A percentile compares a stretch with the other conserved stretches of the same genome.
Conservation (phyloP, 352 stramenopile genomes). For the Globisporangium spinosum region DNA sequence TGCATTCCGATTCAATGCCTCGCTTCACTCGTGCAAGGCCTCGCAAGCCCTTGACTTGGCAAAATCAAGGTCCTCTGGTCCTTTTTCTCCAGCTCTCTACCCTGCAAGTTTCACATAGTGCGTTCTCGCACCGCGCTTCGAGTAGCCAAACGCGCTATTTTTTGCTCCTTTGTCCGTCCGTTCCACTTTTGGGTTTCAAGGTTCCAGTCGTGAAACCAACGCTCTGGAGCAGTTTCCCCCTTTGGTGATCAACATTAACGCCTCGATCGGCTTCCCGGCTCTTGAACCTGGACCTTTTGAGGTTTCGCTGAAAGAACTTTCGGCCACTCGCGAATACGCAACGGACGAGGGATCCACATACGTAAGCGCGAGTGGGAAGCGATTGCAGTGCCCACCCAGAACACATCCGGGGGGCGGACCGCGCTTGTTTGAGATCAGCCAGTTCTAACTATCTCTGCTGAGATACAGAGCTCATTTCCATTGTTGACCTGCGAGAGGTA, state of each 20-base stretch:
- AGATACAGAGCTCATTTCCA: slow-evolving; percentile 8
- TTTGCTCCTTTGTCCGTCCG: neutral
- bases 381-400: neutral
- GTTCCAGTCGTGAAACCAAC: neutral
- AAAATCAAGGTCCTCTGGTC: neutral
- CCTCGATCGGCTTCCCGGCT: neutral
- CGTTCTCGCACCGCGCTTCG: neutral
- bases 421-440: neutral
- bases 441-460: neutral
- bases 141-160: slow-evolving; percentile 1
- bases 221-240: neutral
- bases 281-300: neutral
- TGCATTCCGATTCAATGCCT: neutral
- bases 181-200: neutral
- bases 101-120: neutral
- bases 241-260: neutral
- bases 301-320: neutral
- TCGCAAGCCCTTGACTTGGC: neutral
- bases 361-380: neutral
- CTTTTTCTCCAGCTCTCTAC: neutral
- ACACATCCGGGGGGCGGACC: neutral
- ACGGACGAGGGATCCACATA: neutral
- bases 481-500: slow-evolving; percentile 3
- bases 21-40: neutral
- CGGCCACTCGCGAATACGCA: neutral